phyloP scores from a whole-genome alignment of 495 filamentous ascomycete species.

The Neurospora sp. region DNA sequence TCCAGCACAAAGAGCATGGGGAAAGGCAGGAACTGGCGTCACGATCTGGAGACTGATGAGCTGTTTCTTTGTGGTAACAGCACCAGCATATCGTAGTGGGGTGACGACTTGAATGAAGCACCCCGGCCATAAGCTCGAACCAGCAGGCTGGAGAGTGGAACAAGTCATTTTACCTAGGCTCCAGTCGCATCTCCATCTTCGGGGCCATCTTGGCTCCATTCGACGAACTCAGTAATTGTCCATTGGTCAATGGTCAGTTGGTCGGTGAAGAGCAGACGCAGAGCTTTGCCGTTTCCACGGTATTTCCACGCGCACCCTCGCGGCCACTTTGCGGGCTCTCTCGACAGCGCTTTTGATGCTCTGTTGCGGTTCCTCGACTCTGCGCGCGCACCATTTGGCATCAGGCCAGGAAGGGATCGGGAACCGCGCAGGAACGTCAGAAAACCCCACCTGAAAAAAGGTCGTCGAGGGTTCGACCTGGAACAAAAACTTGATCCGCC shows the following conservation, averaged over 20 bases:
- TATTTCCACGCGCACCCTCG: not conserved
- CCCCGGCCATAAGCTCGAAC: not conserved
- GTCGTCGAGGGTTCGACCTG: not conserved
- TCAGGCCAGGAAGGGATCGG: not conserved
- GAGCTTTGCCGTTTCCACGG: not conserved
- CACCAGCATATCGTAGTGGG: not conserved
- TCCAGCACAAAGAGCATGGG: not conserved
- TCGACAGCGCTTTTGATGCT: not conserved
- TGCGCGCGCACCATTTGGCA: not conserved
- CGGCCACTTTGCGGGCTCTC: not conserved
- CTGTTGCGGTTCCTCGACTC: not conserved
- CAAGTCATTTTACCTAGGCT: not conserved
- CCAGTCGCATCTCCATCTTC: not conserved
- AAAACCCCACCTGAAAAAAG: not conserved
- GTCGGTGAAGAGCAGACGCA: constrained; percentile 1
- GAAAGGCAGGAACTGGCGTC: not conserved
- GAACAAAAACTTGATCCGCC: not conserved
- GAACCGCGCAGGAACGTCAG: not conserved
- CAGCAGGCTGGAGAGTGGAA: not conserved
- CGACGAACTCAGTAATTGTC: not conserved
- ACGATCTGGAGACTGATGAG: not conserved
- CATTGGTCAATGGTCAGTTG: not conserved
- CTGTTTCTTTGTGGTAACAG: not conserved
- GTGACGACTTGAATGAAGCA: not conserved
- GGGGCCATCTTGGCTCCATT: not conserved